These are phyloP conservation scores for Graphilbum ipis-grandicollis DNA, from an alignment of 2,329 filamentous ascomycete genomes.

Conservation along the genomic window DNA sequence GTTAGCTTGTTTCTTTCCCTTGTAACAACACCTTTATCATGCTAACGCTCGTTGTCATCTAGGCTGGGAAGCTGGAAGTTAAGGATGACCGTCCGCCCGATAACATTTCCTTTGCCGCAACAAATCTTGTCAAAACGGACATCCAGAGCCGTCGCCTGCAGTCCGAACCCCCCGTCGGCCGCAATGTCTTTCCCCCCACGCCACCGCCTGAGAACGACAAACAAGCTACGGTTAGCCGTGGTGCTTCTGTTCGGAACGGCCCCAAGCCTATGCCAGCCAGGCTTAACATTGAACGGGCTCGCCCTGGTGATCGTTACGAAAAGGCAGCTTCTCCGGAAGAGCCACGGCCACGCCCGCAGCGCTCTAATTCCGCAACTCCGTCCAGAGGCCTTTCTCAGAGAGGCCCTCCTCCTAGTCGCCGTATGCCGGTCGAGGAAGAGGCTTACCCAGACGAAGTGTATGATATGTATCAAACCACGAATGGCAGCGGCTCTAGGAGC, in stretches of 20 bases:
- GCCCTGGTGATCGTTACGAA: constrained; percentile 35
- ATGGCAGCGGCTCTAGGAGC: constrained; percentile 16
- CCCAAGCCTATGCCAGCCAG: constrained; percentile 43
- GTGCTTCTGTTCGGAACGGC: constrained; percentile 43
- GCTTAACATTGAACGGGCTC: constrained; percentile 42
- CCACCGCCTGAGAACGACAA: constrained; percentile 77
- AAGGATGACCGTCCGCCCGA: constrained; percentile 70
- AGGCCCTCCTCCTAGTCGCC: constrained; percentile 14
- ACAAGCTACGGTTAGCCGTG: constrained; percentile 26
- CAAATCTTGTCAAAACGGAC: constrained; percentile 79
- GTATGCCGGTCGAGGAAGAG: constrained; percentile 38
- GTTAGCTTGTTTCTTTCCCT: constrained; percentile 22
- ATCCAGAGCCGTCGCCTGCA: constrained; percentile 68
- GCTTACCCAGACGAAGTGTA: constrained; percentile 56
- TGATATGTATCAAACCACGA: constrained; percentile 34
- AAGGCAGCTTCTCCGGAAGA: constrained; percentile 30
- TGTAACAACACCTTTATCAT: background rate
- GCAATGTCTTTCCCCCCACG: constrained; percentile 91
- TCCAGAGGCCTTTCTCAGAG: constrained; percentile 25
- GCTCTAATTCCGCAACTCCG: constrained; percentile 27
- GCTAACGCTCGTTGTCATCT: background rate
- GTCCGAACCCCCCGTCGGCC: constrained; percentile 62
- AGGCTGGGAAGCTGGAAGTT: constrained; percentile 34
- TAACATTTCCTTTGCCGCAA: constrained; percentile 79
- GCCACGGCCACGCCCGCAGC: constrained; percentile 16